A percentile compares a stretch with the other conserved stretches of the same genome.
Conservation (phyloP, 2,329 filamentous ascomycete genomes). For the Pseudopyrenochaeta lycopersici region DNA sequence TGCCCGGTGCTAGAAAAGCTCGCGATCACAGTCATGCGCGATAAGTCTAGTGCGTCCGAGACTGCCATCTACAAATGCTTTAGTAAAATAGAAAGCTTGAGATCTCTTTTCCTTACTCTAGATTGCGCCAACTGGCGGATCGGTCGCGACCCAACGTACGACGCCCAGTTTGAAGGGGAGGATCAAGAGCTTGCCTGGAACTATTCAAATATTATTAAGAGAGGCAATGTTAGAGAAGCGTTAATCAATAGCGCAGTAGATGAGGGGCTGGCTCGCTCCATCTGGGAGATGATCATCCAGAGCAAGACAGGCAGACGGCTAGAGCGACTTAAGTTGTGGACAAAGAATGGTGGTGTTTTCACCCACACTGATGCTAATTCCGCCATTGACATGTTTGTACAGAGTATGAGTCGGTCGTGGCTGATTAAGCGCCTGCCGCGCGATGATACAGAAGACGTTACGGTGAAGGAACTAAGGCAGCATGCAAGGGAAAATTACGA, state of each 20-base stretch:
- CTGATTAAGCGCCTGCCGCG: conserved; percentile 24
- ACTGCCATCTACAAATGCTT: conserved; percentile 27
- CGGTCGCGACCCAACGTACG: conserved; percentile 14
- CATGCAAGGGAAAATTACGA: conserved; percentile 10
- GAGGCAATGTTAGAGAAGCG: conserved; percentile 18
- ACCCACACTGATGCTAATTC: too few relatives aligned
- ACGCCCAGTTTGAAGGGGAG: conserved; percentile 16
- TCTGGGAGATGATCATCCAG: conserved; percentile 23
- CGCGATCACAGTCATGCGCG: conserved; percentile 23
- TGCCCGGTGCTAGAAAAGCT: conserved; percentile 24
- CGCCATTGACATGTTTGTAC: too few relatives aligned
- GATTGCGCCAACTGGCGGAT: conserved; percentile 12
- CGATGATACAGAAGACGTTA: conserved; percentile 21
- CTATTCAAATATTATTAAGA: conserved; percentile 6
- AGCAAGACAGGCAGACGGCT: conserved; percentile 23
- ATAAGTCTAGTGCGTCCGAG: conserved; percentile 24
- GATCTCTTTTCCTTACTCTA: conserved; percentile 18
- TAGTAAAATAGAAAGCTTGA: conserved; percentile 18
- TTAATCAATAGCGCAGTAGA: conserved; percentile 29
- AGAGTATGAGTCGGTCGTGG: conserved; percentile 29
- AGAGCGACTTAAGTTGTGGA: conserved; percentile 29
- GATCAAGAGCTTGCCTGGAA: conserved; percentile 13
- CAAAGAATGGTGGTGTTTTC: conserved; percentile 17
- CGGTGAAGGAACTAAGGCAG: conserved; percentile 23
- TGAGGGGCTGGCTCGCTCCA: conserved; percentile 28